Conservation (phyloP, 345 rosid species). For the Salix purpurea region DNA sequence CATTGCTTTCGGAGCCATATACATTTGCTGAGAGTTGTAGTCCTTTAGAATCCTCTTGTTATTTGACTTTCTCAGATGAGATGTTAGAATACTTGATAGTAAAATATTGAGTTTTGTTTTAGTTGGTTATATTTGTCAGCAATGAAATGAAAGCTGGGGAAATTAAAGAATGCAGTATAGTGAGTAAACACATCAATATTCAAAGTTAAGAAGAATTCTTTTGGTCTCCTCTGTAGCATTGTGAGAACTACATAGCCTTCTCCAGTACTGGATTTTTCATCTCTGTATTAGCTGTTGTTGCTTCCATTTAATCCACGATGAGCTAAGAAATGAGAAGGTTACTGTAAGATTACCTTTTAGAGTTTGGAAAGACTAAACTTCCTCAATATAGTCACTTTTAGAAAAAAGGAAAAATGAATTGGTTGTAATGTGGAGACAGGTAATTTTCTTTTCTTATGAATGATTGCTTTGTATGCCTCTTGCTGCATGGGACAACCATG, state of each 20-base stretch:
- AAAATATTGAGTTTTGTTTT: background rate
- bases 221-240: background rate
- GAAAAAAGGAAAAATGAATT: background rate
- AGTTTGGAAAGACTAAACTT: background rate
- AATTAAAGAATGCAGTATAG: background rate
- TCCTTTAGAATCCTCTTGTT: background rate
- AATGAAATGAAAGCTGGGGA: background rate
- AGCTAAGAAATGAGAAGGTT: background rate
- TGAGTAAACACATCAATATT: background rate
- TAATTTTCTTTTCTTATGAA: background rate
- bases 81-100: background rate
- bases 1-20: background rate
- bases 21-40: background rate
- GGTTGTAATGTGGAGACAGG: background rate
- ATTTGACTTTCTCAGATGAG: background rate
- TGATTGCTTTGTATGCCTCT: background rate
- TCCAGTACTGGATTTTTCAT: background rate
- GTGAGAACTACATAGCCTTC: background rate
- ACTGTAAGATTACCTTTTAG: background rate
- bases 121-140: background rate
- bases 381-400: background rate
- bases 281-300: background rate
- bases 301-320: background rate
- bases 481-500: background rate
- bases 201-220: background rate